Evolutionary conservation across 441 rosid genomes (phyloP).

Genomic region (Pelargonium australe): DNA sequence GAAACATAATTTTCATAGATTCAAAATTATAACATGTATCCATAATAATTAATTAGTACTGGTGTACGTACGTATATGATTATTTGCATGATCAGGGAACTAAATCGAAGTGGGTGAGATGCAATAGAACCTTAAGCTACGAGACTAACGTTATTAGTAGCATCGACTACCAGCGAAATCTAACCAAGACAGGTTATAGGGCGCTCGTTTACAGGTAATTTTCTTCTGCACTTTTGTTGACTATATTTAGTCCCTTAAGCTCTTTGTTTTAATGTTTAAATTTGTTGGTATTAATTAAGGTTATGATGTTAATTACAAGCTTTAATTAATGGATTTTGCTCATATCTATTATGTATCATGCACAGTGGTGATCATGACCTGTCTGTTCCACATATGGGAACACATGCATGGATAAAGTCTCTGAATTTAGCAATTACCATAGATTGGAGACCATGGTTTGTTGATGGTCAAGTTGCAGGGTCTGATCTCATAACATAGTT

Average conservation of each 20-base stretch:
- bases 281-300: too few species aligned
- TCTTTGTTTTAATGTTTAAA: too few species aligned
- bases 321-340: neutral
- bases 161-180: slow-evolving; percentile 23
- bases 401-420: slow-evolving; percentile 21
- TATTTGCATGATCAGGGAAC: slow-evolving; percentile 30
- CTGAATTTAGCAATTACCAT: slow-evolving; percentile 18
- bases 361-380: slow-evolving; percentile 34
- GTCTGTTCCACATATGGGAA: slow-evolving; percentile 19
- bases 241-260: too few species aligned
- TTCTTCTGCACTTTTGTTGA: too few species aligned
- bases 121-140: slow-evolving; percentile 23
- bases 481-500: slow-evolving; percentile 8
- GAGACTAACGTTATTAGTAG: slow-evolving; percentile 15
- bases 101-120: slow-evolving; percentile 26
- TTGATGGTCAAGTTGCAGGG: slow-evolving; percentile 29
- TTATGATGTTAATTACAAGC: neutral
- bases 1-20: too few species aligned
- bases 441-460: slow-evolving; percentile 30
- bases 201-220: slow-evolving; percentile 32
- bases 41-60: too few species aligned
- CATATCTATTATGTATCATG: neutral
- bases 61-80: too few species aligned
- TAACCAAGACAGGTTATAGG: slow-evolving; percentile 25
- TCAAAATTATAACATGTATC: neutral